Conservation (phyloP, 164 flowering plant species). For the Chloranthus sessilifolius region DNA sequence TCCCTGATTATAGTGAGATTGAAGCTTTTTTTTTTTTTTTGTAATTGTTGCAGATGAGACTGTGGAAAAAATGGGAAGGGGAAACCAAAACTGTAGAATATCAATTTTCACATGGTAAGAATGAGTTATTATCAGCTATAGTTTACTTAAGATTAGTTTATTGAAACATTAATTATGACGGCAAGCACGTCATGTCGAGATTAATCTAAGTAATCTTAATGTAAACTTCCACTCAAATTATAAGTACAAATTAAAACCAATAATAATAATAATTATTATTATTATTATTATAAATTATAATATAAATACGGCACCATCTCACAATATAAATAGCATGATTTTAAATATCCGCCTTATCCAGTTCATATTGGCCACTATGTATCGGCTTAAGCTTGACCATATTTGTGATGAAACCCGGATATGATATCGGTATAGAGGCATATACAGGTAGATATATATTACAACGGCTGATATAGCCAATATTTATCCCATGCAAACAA, state of each 20-base stretch:
- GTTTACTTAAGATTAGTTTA: background rate
- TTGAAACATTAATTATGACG: background rate
- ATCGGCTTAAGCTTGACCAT: no score
- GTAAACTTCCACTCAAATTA: background rate
- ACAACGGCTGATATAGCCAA: no score
- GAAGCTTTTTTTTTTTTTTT: background rate
- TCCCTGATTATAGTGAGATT: background rate
- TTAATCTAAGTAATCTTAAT: background rate
- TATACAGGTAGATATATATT: no score
- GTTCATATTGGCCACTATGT: no score
- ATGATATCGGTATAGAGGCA: no score
- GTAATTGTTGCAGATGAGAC: conserved; percentile 54
- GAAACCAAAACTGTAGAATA: conserved; percentile 67
- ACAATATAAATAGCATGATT: no score
- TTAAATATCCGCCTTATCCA: no score
- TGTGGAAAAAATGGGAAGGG: conserved; percentile 73
- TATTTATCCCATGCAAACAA: no score
- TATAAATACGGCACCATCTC: no score
- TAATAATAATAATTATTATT: background rate
- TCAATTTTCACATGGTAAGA: conserved; percentile 53
- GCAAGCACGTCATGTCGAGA: background rate
- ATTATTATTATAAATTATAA: background rate
- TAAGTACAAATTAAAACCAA: background rate
- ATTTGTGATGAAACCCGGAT: no score
- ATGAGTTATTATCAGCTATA: background rate